These are phyloP conservation scores for Xylona heveae DNA, from an alignment of 495 filamentous ascomycete species.

Conservation along the genomic window DNA sequence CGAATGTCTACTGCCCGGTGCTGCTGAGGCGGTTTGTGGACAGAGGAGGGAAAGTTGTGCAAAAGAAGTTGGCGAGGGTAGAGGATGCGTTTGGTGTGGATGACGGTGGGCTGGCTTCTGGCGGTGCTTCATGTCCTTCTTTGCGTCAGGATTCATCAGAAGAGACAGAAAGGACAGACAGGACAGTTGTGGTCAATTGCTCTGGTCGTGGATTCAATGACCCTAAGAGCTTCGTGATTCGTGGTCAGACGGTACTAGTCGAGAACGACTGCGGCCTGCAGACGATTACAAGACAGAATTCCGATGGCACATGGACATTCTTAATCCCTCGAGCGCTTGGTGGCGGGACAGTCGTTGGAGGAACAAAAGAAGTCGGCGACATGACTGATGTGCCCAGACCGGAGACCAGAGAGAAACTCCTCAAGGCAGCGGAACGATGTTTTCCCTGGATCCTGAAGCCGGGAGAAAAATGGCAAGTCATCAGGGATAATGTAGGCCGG, in stretches of 20 bases:
- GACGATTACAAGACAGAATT: conserved; percentile 37
- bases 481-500: conserved; percentile 24
- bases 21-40: conserved; percentile 29
- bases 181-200: conserved; percentile 38
- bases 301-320: conserved; percentile 37
- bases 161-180: too few species aligned
- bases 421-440: conserved; percentile 23
- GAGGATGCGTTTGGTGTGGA: conserved; percentile 29
- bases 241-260: conserved; percentile 21
- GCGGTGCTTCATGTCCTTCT: too few species aligned
- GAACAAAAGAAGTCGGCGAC: conserved; percentile 35
- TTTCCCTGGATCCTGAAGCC: conserved; percentile 21
- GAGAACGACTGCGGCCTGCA: conserved; percentile 18
- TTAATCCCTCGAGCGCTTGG: conserved; percentile 34
- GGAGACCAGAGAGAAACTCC: conserved; percentile 24
- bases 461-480: conserved; percentile 20
- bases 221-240: conserved; percentile 28
- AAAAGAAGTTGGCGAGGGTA: conserved; percentile 20
- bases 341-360: conserved; percentile 40
- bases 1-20: conserved; percentile 36
- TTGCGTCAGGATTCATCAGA: too few species aligned
- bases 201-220: conserved; percentile 33
- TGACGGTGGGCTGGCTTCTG: too few species aligned
- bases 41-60: conserved; percentile 24
- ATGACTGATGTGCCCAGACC: conserved; percentile 27